Evolutionary conservation across 78 protist species (phyloP).

Genomic region (Dictyostelium citrinum): DNA sequence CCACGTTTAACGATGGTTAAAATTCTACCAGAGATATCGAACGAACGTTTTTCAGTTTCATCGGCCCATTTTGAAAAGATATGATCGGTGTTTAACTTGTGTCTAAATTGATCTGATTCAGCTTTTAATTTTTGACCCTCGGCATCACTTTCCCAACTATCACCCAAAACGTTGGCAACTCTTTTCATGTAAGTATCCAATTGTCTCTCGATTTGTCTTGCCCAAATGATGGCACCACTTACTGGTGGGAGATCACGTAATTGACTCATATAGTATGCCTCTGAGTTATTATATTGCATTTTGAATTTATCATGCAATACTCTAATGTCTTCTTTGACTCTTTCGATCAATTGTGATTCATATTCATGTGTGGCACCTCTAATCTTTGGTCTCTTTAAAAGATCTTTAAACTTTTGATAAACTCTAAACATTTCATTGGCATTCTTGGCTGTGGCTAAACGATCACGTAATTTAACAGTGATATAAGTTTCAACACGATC

Average conservation of each 20-base stretch:
- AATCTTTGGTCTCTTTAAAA: constrained; percentile 85
- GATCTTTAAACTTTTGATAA: constrained; percentile 88
- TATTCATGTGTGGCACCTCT: constrained; percentile 90
- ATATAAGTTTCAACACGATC: constrained; percentile 90
- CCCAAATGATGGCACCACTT: constrained; percentile 93
- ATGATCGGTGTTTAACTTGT: constrained; percentile 79
- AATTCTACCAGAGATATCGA: constrained; percentile 78
- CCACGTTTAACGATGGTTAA: constrained; percentile 77
- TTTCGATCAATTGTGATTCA: constrained; percentile 87
- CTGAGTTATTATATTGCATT: constrained; percentile 79
- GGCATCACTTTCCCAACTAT: constrained; percentile 88
- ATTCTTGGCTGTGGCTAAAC: constrained; percentile 87
- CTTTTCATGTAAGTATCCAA: constrained; percentile 89
- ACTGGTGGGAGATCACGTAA: constrained; percentile 93
- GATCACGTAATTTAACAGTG: constrained; percentile 85
- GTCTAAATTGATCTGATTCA: constrained; percentile 81
- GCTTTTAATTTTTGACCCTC: constrained; percentile 89
- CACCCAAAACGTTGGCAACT: constrained; percentile 93
- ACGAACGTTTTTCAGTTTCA: constrained; percentile 43
- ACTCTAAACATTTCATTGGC: constrained; percentile 95
- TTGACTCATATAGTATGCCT: constrained; percentile 84
- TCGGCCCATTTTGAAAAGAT: constrained; percentile 83
- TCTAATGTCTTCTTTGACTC: constrained; percentile 92
- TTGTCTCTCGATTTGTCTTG: constrained; percentile 92
- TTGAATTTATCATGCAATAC: constrained; percentile 89